A percentile compares a stretch with the other conserved stretches of the same genome.
phyloP scores from a whole-genome alignment of 2,329 filamentous ascomycete genomes.

The Colletotrichum aenigma region DNA sequence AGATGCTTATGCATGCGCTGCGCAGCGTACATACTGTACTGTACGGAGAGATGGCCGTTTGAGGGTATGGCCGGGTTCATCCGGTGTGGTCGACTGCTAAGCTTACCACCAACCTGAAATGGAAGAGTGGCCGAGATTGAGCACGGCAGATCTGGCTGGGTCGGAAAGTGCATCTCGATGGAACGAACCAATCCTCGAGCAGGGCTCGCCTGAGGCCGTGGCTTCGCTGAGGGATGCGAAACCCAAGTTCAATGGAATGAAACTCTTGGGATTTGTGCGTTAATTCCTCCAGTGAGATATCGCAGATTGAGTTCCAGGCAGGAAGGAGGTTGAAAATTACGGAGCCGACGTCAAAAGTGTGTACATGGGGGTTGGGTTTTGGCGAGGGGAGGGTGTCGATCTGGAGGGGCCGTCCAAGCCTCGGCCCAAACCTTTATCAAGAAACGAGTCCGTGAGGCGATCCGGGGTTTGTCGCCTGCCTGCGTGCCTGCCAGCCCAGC shows the following conservation, averaged over 20 bases:
- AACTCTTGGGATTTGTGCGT: constrained; percentile 6
- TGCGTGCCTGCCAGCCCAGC: not conserved
- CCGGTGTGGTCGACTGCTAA: constrained; percentile 5
- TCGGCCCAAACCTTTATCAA: constrained; percentile 5
- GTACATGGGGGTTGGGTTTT: not conserved
- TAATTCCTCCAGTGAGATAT: constrained; percentile 12
- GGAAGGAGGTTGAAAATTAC: constrained; percentile 3
- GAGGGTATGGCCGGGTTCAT: constrained; percentile 10
- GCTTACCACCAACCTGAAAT: constrained; percentile 19
- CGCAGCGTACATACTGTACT: not conserved
- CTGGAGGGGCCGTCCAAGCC: constrained; percentile 5
- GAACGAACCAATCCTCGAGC: constrained; percentile 1
- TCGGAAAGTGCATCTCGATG: constrained; percentile 7
- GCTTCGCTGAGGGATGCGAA: not conserved
- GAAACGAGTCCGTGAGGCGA: not conserved
- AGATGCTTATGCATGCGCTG: not conserved
- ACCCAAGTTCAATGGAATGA: not conserved
- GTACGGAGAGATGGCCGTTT: not conserved
- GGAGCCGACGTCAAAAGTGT: not conserved
- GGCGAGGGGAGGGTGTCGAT: not conserved
- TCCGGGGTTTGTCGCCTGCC: not conserved
- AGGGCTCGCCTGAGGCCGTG: not conserved
- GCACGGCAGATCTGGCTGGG: constrained; percentile 10
- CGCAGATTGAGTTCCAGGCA: not conserved
- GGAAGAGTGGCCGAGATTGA: constrained; percentile 21